Evolutionary conservation across 352 stramenopile genomes (phyloP), one percentile per base, ranked within the genome.

Genomic region (Phytopythium delawarense): DNA sequence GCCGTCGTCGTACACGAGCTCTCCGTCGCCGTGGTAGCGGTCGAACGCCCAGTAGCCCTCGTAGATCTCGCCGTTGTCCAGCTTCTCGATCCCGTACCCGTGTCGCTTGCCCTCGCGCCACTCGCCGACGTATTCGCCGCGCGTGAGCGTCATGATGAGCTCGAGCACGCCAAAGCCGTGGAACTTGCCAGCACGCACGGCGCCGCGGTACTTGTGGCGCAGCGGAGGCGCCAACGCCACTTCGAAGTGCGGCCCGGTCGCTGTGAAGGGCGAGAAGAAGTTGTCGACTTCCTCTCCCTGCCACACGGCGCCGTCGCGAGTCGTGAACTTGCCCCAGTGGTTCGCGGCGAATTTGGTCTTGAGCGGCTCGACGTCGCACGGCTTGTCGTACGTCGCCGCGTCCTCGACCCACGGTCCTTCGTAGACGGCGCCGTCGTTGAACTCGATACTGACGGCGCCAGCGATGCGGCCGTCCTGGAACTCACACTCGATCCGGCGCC

Each of bases 391-490:
- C 20, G 75, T 76, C 3, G 57, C 52, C 9, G 59, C 61, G 37
- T 92, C 78, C 57, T 92, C 80, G 3, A 91, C 78, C 83, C 83
- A 94, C 15, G 85, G 85, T 0, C 85, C 85, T 78, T 92, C 85
- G 57, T 94, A 94, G 5, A 79, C 64, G 7, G 85, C 91, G 5
- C 83, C 79, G 63, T 92, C 83, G 54, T 91, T 92, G 61, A 74
- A 94, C 63, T 92, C 85, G 54, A 92, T 78, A 12, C 77, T 61
- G 20, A 92, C 85, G 44, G 78, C 61, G 21, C 76, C 81, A 44
- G 77, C 73, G 44, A 94, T 89, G 30, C 69, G 64, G 0, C 85
- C 85, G 70, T 94, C 77, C 21, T 75, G 61, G 58, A 94, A 94
- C 0, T 74, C 72, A 50, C 85, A 92, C 66, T 94, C 85, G 16